phyloP scores from a whole-genome alignment of 1,139 yeast genomes.

The Yamadazyma taylorii region DNA sequence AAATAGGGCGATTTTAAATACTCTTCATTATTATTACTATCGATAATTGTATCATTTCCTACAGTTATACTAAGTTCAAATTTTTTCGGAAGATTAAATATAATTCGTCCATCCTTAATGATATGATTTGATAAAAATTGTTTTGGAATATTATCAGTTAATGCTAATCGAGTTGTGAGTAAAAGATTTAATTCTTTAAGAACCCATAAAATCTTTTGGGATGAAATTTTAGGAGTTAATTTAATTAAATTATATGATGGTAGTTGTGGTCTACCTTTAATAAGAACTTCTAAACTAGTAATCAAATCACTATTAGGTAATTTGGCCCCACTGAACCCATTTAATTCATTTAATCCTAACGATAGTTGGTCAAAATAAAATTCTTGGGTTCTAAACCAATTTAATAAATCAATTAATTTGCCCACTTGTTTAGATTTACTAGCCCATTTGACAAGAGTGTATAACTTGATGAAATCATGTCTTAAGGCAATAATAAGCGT shows the following conservation, averaged over 20 bases:
- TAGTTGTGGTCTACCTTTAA: constrained; percentile 74
- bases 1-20: constrained; percentile 61
- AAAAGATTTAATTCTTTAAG: constrained; percentile 71
- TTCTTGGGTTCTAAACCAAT: constrained; percentile 79
- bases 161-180: constrained; percentile 73
- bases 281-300: constrained; percentile 83
- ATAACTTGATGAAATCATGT: constrained; percentile 79
- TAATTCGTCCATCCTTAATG: constrained; percentile 75
- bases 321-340: constrained; percentile 78
- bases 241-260: constrained; percentile 64
- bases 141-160: constrained; percentile 59
- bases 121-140: constrained; percentile 57
- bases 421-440: constrained; percentile 68
- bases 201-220: constrained; percentile 60
- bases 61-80: constrained; percentile 37
- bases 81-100: constrained; percentile 62
- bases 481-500: constrained; percentile 68
- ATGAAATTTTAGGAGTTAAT: constrained; percentile 47
- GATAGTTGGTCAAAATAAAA: constrained; percentile 63
- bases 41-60: constrained; percentile 42
- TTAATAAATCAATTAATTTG: constrained; percentile 76
- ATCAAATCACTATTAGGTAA: constrained; percentile 85
- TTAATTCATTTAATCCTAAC: constrained; percentile 54
- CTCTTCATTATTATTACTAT: constrained; percentile 33
- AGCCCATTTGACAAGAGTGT: constrained; percentile 88